These are phyloP conservation scores for Populus tomentosa DNA, from an alignment of 441 rosid genomes.

Conservation along the genomic window DNA sequence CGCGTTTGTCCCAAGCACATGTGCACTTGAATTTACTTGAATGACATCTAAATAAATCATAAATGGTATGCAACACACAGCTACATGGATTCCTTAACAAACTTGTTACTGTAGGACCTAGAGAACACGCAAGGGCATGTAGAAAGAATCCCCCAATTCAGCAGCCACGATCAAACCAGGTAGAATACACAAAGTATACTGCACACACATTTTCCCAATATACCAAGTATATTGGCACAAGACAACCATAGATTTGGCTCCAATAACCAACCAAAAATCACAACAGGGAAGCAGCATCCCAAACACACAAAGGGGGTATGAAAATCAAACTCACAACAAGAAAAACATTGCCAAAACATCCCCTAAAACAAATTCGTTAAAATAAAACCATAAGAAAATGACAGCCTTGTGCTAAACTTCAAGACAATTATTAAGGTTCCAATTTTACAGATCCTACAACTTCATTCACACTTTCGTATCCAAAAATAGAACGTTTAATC, in stretches of 20 bases:
- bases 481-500: constrained; percentile 3
- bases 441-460: constrained; percentile 25
- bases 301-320: not conserved
- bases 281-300: not conserved
- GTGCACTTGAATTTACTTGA: constrained; percentile 1
- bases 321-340: not conserved
- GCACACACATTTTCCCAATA: not conserved
- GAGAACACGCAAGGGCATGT: not conserved
- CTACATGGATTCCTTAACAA: not conserved
- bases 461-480: not conserved
- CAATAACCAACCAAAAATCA: not conserved
- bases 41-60: not conserved
- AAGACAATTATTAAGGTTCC: not conserved
- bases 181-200: not conserved
- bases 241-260: not conserved
- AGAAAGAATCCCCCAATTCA: not conserved
- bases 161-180: not conserved
- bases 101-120: not conserved
- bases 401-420: not conserved
- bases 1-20: constrained; percentile 2
- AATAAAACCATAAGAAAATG: not conserved
- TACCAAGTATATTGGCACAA: not conserved
- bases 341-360: not conserved
- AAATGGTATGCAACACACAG: not conserved
- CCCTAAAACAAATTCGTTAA: not conserved